Evolutionary conservation across 1,139 yeast genomes (phyloP).

Genomic region (Yamadazyma epiphylla): DNA sequence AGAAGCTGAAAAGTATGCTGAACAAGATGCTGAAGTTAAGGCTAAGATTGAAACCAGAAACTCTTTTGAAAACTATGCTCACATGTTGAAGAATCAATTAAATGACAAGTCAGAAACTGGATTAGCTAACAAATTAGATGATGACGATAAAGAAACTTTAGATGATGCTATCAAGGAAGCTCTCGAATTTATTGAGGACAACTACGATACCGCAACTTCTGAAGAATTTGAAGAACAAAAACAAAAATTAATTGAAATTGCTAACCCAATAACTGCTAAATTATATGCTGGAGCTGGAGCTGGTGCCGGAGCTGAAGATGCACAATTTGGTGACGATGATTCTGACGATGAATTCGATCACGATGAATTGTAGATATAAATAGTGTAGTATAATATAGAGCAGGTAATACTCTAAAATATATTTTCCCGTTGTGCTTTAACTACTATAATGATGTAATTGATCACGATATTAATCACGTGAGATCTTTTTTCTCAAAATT

Average conservation of each 20-base stretch:
- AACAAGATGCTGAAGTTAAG: conserved; percentile 79
- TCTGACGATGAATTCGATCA: conserved; percentile 64
- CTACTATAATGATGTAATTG: background rate
- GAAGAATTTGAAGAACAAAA: conserved; percentile 95
- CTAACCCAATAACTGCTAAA: conserved; percentile 91
- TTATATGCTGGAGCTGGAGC: conserved; percentile 62
- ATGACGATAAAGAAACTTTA: conserved; percentile 88
- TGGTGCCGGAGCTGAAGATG: conserved; percentile 39
- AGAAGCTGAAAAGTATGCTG: conserved; percentile 89
- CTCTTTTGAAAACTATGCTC: conserved; percentile 48
- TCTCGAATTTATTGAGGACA: conserved; percentile 85
- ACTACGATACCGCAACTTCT: conserved; percentile 79
- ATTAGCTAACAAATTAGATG: conserved; percentile 74
- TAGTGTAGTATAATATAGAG: no score
- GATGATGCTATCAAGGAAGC: conserved; percentile 86
- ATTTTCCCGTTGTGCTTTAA: no score
- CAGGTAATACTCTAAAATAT: no score
- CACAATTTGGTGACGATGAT: conserved; percentile 52
- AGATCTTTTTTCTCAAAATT: background rate
- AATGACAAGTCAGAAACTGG: conserved; percentile 59
- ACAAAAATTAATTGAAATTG: conserved; percentile 78
- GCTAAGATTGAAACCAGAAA: conserved; percentile 68
- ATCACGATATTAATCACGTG: background rate
- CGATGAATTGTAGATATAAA: conserved; percentile 47
- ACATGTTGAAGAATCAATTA: conserved; percentile 51